Evolutionary conservation across 2,329 filamentous ascomycete genomes (phyloP), one percentile per base, ranked within the genome.

Genomic region (Thelonectria olida): DNA sequence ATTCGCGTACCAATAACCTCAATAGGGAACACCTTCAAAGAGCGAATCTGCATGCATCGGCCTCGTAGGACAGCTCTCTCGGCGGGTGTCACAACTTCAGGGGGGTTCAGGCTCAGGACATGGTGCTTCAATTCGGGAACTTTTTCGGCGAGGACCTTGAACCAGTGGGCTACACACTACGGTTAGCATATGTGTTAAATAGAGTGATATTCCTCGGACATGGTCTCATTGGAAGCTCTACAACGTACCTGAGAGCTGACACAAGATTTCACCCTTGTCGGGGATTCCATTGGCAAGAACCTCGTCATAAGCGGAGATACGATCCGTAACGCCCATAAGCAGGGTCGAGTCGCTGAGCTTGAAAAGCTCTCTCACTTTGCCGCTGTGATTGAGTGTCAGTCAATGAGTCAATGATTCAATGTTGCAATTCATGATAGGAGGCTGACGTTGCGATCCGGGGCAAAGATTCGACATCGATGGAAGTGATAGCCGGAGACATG

Each of bases 251-350:
- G 78, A 80, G 36, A 78, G 68, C 47, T 75, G 72, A 25, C 80
- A 84, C 50, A 87, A 78, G 52, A 86, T 77, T 60, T 76, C 75
- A 67, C 85, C 85, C 79, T 88, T 88, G 73, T 80, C 73, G 45
- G 81, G 80, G 51, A 85, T 81, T 65, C 81, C 81, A 71, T 96
- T 97, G 71, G 86, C 81, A 84, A 97, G 89, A 70, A 97, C 88
- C 70, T 96, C 93, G 84, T 98, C 95, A 82, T 95, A 98, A 57
- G 96, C 96, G 22, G 93, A 97, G 76, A 97, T 96, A 68, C 96
- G 90, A 80, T 97, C 94, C 13, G 92, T 91, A 22, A 92, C 90
- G 56, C 94, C 88, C 74, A 97, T 95, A 58, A 97, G 89, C 5
- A 97, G 86, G 2, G 87, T 90, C 42, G 69, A 60, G 75, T 92